Evolutionary conservation across 441 rosid species (phyloP).

Genomic region (Macaranga tanarius): DNA sequence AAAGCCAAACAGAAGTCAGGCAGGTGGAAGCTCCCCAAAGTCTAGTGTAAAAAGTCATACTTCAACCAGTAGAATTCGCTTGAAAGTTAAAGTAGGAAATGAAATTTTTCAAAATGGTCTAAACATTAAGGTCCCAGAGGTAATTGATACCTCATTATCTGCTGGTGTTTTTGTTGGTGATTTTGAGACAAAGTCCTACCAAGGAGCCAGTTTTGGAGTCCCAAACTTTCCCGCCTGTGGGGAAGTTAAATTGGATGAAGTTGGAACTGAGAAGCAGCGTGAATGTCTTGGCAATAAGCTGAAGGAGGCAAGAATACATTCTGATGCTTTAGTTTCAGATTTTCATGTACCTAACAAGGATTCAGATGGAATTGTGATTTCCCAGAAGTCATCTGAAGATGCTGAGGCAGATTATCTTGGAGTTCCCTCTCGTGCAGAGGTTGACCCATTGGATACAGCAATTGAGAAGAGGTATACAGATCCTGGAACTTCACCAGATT

Average conservation of each 20-base stretch:
- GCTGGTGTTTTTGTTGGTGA: slow-evolving; percentile 30
- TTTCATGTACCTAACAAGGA: slow-evolving; percentile 31
- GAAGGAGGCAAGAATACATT: slow-evolving; percentile 30
- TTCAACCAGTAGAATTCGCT: slow-evolving; percentile 53
- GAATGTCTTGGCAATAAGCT: slow-evolving; percentile 32
- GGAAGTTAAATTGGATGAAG: slow-evolving; percentile 38
- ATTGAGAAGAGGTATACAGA: slow-evolving; percentile 47
- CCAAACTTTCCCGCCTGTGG: slow-evolving; percentile 27
- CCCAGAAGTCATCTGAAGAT: slow-evolving; percentile 44
- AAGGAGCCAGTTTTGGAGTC: slow-evolving; percentile 35
- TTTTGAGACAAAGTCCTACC: slow-evolving; percentile 24
- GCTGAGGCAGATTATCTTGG: slow-evolving; percentile 38
- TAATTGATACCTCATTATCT: slow-evolving; percentile 38
- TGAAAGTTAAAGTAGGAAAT: slow-evolving; percentile 82
- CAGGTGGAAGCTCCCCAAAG: slow-evolving; percentile 33
- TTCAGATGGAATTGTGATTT: slow-evolving; percentile 31
- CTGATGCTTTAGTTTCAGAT: slow-evolving; percentile 34
- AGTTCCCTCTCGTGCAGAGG: slow-evolving; percentile 36
- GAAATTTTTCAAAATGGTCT: slow-evolving; percentile 41
- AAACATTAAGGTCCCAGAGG: slow-evolving; percentile 40
- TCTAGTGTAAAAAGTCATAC: slow-evolving; percentile 39
- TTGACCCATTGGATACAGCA: slow-evolving; percentile 41
- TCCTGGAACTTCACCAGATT: slow-evolving; percentile 97
- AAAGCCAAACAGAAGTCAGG: slow-evolving; percentile 35
- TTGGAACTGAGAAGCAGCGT: slow-evolving; percentile 31